These are phyloP conservation scores for Syzygium oleosum DNA, from an alignment of 345 rosid species.

Conservation along the genomic window DNA sequence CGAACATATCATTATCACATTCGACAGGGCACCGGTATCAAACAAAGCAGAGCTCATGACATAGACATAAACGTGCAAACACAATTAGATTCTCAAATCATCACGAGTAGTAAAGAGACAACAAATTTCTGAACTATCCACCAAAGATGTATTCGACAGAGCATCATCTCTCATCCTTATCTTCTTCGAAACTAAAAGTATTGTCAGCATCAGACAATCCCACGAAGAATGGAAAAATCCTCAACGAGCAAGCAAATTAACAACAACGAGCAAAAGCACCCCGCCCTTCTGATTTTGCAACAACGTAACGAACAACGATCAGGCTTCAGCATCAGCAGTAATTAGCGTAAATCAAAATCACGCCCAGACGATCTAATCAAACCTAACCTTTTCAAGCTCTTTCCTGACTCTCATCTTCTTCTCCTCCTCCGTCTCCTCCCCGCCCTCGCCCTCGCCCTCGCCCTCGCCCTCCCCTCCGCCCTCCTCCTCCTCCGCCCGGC, in stretches of 20 bases:
- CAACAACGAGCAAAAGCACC: neutral
- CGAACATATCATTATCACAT: neutral
- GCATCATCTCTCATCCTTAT: neutral
- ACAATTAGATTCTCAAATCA: neutral
- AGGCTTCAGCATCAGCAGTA: neutral
- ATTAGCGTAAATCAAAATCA: neutral
- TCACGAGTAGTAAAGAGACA: neutral
- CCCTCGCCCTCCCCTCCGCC: conserved; percentile 21
- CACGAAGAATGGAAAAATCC: neutral
- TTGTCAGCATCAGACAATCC: neutral
- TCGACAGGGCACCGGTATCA: neutral
- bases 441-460: neutral
- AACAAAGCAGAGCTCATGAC: neutral
- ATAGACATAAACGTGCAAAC: neutral
- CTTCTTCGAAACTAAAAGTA: neutral
- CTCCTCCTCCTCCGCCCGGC: conserved; percentile 34
- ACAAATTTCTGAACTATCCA: neutral
- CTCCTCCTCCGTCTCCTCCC: conserved; percentile 76
- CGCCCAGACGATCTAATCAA: neutral
- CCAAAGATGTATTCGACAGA: neutral
- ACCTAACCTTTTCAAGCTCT: conserved; percentile 93
- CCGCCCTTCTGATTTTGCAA: neutral
- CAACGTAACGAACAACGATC: neutral
- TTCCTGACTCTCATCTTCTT: conserved; percentile 72
- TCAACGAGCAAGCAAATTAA: neutral